phyloP scores from a whole-genome alignment of 148 eudicot genomes.

The Tetragonia tetragonoides region DNA sequence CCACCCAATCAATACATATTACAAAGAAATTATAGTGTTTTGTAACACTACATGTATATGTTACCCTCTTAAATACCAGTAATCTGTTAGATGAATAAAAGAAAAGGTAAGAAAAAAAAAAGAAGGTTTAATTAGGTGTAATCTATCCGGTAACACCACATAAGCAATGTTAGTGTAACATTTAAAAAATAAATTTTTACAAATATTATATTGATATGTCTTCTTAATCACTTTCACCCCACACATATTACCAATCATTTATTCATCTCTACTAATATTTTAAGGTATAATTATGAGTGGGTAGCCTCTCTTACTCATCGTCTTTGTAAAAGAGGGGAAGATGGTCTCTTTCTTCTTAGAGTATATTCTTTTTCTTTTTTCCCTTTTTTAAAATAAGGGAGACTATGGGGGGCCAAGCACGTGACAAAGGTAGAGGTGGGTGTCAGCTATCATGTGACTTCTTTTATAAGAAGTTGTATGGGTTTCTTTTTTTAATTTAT shows the following conservation, averaged over 20 bases:
- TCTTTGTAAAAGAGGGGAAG: constrained; percentile 17
- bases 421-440: constrained; percentile 70
- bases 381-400: neutral
- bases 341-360: neutral
- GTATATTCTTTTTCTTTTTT: neutral
- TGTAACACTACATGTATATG: no score
- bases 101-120: no score
- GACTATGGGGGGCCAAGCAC: constrained; percentile 68
- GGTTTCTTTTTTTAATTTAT: constrained; percentile 1
- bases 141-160: no score
- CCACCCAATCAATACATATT: no score
- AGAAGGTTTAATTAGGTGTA: no score
- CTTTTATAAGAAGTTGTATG: constrained; percentile 25
- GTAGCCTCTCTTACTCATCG: constrained; percentile 14
- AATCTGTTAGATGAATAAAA: no score
- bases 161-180: no score
- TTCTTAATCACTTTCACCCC: neutral
- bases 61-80: no score
- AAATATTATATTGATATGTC: no score
- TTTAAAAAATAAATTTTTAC: no score
- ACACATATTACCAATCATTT: constrained; percentile 9
- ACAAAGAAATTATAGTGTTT: no score
- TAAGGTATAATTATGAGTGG: constrained; percentile 21
- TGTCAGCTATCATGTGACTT: constrained; percentile 92
- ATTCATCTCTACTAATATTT: neutral